Evolutionary conservation across 2,329 filamentous ascomycete genomes (phyloP), one percentile per base, ranked within the genome.

Genomic region (Pseudogymnoascus sp.): DNA sequence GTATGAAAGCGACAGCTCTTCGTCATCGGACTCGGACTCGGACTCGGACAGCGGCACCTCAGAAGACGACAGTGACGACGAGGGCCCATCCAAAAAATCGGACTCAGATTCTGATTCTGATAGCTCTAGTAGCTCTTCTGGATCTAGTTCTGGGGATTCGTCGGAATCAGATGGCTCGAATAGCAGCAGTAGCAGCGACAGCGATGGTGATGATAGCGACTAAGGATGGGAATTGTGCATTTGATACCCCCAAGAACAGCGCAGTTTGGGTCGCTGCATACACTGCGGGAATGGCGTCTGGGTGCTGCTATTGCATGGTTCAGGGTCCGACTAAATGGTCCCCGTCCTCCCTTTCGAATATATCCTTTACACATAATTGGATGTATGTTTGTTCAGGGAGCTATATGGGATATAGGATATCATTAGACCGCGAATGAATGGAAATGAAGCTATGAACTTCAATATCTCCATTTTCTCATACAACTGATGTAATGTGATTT

Each of bases 41-140:
- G 62, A 62, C 21, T 15, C 17, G 10, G 61, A 59, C 12, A 59
- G 29, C 17, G 31, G 38, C 25, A 41, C 33, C 7, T 64, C 63
- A 13, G 55, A 61, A 9, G 55, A 60, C n/a, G 61, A 61, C 29
- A 44, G 39, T 15, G 61, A 60, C 2, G 17, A 15, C 5, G 51
- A 60, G 31, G 31, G 61, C 29, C 36, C 48, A n/a, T 33, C 63
- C 29, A 25, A 59, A 15, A 62, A 51, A 13, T 27, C 21, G 3
- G 38, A 38, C 8, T n/a, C 21, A 9, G 60, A 62, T 13, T 61
- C 58, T 12, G 58, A 44, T 48, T 51, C 62, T 10, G 65, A 64
- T n/a, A 70, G 68, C 60, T 70, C 69, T 12, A 70, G 68, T 55
- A 68, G 67, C 60, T 66, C 67, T 10, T 71, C 69, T 15, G 62